Conservation (phyloP, 495 filamentous ascomycete genomes). For the Aspergillus sparsus region DNA sequence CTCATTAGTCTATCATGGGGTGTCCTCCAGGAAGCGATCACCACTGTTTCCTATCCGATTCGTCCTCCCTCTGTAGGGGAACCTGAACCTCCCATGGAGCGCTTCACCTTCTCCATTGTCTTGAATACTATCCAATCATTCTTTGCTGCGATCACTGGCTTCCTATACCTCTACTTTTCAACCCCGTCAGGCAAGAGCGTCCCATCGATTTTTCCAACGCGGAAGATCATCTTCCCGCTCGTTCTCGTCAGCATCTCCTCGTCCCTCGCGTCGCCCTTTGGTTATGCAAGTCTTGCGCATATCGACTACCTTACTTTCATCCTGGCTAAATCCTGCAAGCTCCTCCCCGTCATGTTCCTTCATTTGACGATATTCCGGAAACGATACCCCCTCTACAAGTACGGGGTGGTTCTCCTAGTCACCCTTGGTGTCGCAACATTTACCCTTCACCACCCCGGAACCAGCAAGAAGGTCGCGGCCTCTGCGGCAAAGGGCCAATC, state of each 20-base stretch:
- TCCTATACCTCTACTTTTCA: conserved; percentile 73
- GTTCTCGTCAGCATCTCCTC: conserved; percentile 82
- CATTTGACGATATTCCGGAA: conserved; percentile 91
- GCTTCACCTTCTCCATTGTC: conserved; percentile 91
- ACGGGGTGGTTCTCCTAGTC: conserved; percentile 85
- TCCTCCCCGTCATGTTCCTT: conserved; percentile 95
- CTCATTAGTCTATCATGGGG: conserved; percentile 82
- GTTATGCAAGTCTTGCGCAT: conserved; percentile 88
- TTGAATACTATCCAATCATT: conserved; percentile 94
- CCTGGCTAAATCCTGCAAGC: conserved; percentile 96
- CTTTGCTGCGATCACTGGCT: conserved; percentile 80
- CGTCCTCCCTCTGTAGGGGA: conserved; percentile 40
- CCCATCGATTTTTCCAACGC: conserved; percentile 71
- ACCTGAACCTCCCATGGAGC: conserved; percentile 57
- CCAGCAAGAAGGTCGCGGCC: conserved; percentile 65
- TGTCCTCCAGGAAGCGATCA: conserved; percentile 94
- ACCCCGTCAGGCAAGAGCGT: conserved; percentile 57
- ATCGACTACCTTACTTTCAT: conserved; percentile 99
- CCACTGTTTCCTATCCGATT: conserved; percentile 77
- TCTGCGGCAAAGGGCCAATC: conserved; percentile 43
- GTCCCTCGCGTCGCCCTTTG: conserved; percentile 89
- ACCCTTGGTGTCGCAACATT: conserved; percentile 93
- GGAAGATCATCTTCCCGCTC: conserved; percentile 72
- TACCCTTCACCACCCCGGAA: conserved; percentile 78
- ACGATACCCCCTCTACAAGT: conserved; percentile 93